These are phyloP conservation scores for Paspalum vaginatum DNA, from an alignment of 176 grass and related monocot species.

Conservation along the genomic window DNA sequence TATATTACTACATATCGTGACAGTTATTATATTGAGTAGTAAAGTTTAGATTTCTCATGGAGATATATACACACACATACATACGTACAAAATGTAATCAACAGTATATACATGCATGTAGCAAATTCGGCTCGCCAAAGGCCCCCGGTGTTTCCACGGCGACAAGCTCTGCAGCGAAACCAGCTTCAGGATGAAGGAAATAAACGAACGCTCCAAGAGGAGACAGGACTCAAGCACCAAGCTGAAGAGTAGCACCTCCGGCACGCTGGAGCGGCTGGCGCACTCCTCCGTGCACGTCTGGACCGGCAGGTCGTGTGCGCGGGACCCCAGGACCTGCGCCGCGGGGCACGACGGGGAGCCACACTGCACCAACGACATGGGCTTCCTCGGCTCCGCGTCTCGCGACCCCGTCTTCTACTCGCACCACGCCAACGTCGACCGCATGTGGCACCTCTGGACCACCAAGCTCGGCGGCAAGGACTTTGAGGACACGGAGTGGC, in stretches of 20 bases:
- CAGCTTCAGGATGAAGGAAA: not conserved
- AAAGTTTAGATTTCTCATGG: too few species aligned
- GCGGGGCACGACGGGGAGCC: not conserved
- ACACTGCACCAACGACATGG: constrained; percentile 14
- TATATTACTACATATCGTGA: too few species aligned
- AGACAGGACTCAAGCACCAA: not conserved
- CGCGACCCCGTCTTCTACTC: constrained; percentile 44
- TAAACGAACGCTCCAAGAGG: not conserved
- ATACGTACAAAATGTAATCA: too few species aligned
- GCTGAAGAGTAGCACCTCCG: not conserved
- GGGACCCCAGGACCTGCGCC: not conserved
- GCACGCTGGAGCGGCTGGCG: not conserved
- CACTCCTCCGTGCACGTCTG: constrained; percentile 21
- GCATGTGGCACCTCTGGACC: constrained; percentile 46
- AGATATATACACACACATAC: too few species aligned
- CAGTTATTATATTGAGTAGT: too few species aligned
- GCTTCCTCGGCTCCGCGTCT: constrained; percentile 1
- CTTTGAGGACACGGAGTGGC: constrained; percentile 7
- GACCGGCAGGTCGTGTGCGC: not conserved
- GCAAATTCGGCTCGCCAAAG: not conserved
- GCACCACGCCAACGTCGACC: constrained; percentile 54
- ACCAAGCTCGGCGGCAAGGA: not conserved
- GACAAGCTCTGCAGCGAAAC: not conserved
- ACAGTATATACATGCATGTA: not conserved
- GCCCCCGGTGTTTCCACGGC: not conserved